Evolutionary conservation across 495 filamentous ascomycete species (phyloP), one percentile per base, ranked within the genome.

Genomic region (Massariosphaeria phaeospora): DNA sequence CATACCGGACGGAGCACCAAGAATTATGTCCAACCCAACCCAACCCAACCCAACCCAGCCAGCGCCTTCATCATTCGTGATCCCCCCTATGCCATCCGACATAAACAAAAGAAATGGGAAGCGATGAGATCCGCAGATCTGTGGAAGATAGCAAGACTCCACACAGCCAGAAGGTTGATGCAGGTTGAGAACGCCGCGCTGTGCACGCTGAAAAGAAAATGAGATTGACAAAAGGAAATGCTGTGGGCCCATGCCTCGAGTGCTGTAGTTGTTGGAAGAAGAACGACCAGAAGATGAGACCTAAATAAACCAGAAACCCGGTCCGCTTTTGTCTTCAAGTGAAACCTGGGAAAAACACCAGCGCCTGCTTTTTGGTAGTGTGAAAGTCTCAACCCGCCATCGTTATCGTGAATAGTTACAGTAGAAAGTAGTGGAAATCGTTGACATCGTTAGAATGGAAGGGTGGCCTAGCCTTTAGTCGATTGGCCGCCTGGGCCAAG

Each of bases 351-450:
- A 48, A 34, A 26, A 21, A 33, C 17, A 35, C 26, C 11, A 17
- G 35, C 10, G 10, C 30, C 30, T 21, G 29, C 30, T 33, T 48
- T 34, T 52, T 46, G 36, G 21, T 11, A 23, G 21, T 23, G 9
- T 21, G 41, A 1, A 50, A 49, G 18, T 2, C 6, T 11, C 13
- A 12, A 20, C 38, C 38, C 24, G 12, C 38, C 26, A 12, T 35
- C 15, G 27, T 51, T n/a, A 17, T 57, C 35, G 30, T 50, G 30
- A 57, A 46, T 46, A 51, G 45, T 18, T 52, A 58, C 46, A 58
- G 3, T 31, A 4, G 18, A 48, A 50, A 27, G 23, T 15, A 20
- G 52, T 20, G 13, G 10, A 52, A 40, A 15, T 8, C 47, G 26
- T 58, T 17, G 25, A 35, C 30, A 40, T 52, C 47, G 25, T 58